Evolutionary conservation across 2,329 filamentous ascomycete genomes (phyloP), one percentile per base, ranked within the genome.

Genomic region (Ascochyta fabae): DNA sequence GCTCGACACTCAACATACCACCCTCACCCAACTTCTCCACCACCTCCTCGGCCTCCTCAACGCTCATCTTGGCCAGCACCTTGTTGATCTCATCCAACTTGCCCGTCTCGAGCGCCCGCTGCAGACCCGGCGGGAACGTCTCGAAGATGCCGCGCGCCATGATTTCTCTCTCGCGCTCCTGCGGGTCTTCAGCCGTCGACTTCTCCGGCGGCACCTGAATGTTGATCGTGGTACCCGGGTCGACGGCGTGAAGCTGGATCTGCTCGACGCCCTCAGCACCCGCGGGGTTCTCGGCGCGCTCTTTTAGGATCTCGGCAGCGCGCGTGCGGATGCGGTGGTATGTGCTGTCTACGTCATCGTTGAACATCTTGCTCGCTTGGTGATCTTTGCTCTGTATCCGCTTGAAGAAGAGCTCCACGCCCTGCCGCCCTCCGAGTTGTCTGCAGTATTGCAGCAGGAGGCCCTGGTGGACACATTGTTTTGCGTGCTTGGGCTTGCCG

Each of bases 161-260:
- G 48, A 83, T 83, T 48, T 84, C 86, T 34, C 83, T 80, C 7
- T 78, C 79, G 1, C 85, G 83, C 48, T 93, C 82, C 66, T 87
- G 89, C 23, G 72, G 68, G 7, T 72, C 69, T 0, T 58, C 56
- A 0, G 71, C 55, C 0, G 61, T 61, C 0, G 72, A 62, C 7
- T 86, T 82, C 35, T 82, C 81, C 0, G 89, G 81, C 12, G 95
- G 94, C 35, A 96, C 88, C 50, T 79, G 85, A 75, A 98, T 97
- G 72, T 91, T 90, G 74, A 99, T 97, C 58, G 90, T 88, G 3
- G 94, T 97, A 43, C 89, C 90, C 0, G 94, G 94, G 75, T 97
- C 92, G 10, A 99, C 93, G 13, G 95, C 94, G 73, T 99, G 95
- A 42, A 99, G 84, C 77, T 99, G 96, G 65, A 99, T 99, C 77